Base-by-base conservation (phyloP, 176 grass and related monocot genomes). In the Juncus inflexus region DNA sequence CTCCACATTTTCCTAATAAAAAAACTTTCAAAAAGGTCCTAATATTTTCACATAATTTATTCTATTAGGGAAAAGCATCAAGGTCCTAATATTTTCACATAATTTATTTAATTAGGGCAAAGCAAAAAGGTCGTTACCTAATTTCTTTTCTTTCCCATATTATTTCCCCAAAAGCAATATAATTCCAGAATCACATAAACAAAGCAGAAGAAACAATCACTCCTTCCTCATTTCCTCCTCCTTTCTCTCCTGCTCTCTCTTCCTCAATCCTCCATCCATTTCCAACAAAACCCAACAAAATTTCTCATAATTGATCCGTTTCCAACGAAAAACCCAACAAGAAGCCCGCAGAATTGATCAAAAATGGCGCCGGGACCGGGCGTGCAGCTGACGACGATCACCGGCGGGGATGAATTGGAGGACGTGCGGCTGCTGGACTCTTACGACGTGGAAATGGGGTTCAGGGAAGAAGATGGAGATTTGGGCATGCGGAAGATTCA, bases 341-440 rank as follows among this genome's bases (percentile, higher is more conserved):
- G 19, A 28, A 28, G 1, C 1, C 19, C 49, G 6, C 42, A 50
- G 52, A 68, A 52, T 51, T 45, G 65, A 68, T 47, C 9, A 9
- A 40, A 7, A 28, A 71, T 71, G 68, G 68, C 68, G 62, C 53
- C 74, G 40, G 78, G 37, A 52, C 61, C 80, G n/a, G 37, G 66
- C 79, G 71, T 97, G 55, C 87, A 97, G 78, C 83, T 97, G n/a
- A 62, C 72, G 13, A 19, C 87, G 41, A 15, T 87, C 15, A 70
- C 70, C 65, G 82, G 11, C 52, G 55, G 3, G 53, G 94, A 77
- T 40, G 87, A 91, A 40, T 81, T 86, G 73, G 94, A 97, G 87
- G 88, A 82, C 76, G 83, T 89, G 50, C 79, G 88, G 38, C 83
- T 99, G 70, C 81, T 99, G 69, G 83, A 82, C 5, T 72, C 84